A percentile compares a stretch with the other conserved stretches of the same genome.
Evolutionary conservation across 305 asterid genomes (phyloP).

Genomic region (Euphrasia arctica): DNA sequence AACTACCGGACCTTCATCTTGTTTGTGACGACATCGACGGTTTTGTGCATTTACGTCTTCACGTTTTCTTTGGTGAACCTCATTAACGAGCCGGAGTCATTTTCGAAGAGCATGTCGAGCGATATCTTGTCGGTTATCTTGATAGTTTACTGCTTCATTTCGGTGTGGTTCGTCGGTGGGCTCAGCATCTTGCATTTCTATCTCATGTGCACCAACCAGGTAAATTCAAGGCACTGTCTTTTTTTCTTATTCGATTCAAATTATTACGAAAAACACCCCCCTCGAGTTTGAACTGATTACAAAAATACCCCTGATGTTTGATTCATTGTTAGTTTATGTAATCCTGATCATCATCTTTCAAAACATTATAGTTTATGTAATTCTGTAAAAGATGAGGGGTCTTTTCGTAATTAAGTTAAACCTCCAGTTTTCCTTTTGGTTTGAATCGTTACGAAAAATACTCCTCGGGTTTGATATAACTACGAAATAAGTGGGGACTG

Average conservation of each 20-base stretch:
- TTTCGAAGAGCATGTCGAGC: slow-evolving; percentile 57
- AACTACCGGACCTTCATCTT: slow-evolving; percentile 78
- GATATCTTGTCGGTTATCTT: slow-evolving; percentile 58
- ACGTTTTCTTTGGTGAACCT: slow-evolving; percentile 70
- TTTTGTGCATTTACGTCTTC: slow-evolving; percentile 78
- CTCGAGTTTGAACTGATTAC: neutral
- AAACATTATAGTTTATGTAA: too few relatives aligned
- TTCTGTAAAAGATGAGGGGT: too few relatives aligned
- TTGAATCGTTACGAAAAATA: too few relatives aligned
- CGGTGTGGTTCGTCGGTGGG: slow-evolving; percentile 96
- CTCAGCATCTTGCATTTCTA: slow-evolving; percentile 79
- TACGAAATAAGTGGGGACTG: too few relatives aligned
- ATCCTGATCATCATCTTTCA: too few relatives aligned
- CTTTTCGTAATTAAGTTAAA: too few relatives aligned
- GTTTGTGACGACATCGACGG: slow-evolving; percentile 71
- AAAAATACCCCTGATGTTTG: neutral
- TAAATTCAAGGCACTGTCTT: neutral
- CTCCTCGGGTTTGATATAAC: too few relatives aligned
- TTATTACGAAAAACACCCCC: too few relatives aligned
- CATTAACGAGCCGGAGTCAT: slow-evolving; percentile 43
- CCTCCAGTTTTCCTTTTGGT: neutral
- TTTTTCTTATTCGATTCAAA: too few relatives aligned
- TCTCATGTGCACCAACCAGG: slow-evolving; percentile 73
- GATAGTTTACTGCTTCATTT: slow-evolving; percentile 71
- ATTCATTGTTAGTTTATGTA: too few relatives aligned